Percentiles rank a stretch among this genome's conserved stretches.
These are phyloP conservation scores for Xylaria sp. DNA, from an alignment of 2,329 filamentous ascomycete species.

Conservation along the genomic window DNA sequence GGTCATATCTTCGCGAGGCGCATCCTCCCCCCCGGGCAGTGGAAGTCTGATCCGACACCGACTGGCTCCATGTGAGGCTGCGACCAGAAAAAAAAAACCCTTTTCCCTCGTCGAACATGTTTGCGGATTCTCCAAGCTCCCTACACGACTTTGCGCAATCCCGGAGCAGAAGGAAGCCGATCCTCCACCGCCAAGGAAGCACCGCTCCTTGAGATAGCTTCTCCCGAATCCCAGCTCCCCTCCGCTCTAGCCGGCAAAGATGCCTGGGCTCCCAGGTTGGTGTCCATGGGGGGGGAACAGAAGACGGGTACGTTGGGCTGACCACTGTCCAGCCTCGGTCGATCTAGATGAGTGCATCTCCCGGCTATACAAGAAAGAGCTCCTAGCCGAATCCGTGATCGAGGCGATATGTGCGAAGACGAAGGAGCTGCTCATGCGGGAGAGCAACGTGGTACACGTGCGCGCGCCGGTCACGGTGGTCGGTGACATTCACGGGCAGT, in stretches of 20 bases:
- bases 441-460: conserved; percentile 99
- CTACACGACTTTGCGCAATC: conserved; percentile 37
- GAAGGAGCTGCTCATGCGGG: conserved; percentile 98
- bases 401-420: conserved; percentile 99
- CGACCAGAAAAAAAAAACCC: conserved; percentile 10
- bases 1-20: not conserved
- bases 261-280: conserved; percentile 62
- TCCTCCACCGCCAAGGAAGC: conserved; percentile 15
- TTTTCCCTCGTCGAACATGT: conserved; percentile 37
- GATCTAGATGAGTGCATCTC: conserved; percentile 98
- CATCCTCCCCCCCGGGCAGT: not conserved
- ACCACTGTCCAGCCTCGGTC: conserved; percentile 71
- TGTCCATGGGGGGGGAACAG: not conserved
- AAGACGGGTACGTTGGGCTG: conserved; percentile 5
- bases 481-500: conserved; percentile 97
- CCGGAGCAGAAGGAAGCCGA: conserved; percentile 38
- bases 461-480: conserved; percentile 94
- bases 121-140: conserved; percentile 36
- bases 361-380: conserved; percentile 93
- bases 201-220: conserved; percentile 18
- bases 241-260: conserved; percentile 39
- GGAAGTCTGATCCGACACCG: conserved; percentile 15
- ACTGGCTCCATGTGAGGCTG: conserved; percentile 33
- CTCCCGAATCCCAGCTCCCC: not conserved
- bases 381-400: conserved; percentile 95